Base-by-base conservation (phyloP, 768 basidiomycete species). In the Pilatotrama ljubarskyi region DNA sequence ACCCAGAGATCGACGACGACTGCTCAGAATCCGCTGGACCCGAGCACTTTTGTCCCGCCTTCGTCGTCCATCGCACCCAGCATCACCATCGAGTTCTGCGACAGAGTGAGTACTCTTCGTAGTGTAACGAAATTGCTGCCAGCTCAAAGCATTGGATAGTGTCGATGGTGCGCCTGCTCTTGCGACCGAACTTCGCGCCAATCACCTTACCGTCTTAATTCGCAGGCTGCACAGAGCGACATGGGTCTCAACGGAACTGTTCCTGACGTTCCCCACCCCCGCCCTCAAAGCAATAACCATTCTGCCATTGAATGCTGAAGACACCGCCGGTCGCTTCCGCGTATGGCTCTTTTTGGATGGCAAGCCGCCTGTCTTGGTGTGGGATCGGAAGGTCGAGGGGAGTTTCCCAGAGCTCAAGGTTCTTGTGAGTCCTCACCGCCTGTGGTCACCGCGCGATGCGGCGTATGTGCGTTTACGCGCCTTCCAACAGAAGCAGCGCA, bases 161-260 rank as follows among this genome's bases (percentile, higher is more conserved):
- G 93, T 72, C 87, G 90, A 73, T 95, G 91, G 91, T 91, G 70
- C 51, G 37, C 57, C 14, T 35, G 44, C 51, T 42, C 14, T 44
- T 26, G n/a, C n/a, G 11, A 15, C 35, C 41, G 35, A 41, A 17
- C 11, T 25, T 41, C 9, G 5, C 26, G 13, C 29, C 29, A 46
- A 18, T 37, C 11, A n/a, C 1, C 48, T 50, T 17, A 55, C 35
- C n/a, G n/a, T n/a, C 0, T 38, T n/a, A 2, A 6, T 15, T 36
- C 44, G 29, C 68, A 95, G 95, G 95, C 81, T 95, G 38, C 94
- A 95, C 66, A 83, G 95, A 66, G 95, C 95, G 32, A 86, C 85
- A 11, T 98, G 95, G 95, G 82, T 87, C n/a, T 90, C 92, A 62
- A 97, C 95, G 0, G 95, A 97, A 66, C 80, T 98, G 15, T 83